Conservation (phyloP, 2,329 filamentous ascomycete species). For the Harringtonia lauricola region DNA sequence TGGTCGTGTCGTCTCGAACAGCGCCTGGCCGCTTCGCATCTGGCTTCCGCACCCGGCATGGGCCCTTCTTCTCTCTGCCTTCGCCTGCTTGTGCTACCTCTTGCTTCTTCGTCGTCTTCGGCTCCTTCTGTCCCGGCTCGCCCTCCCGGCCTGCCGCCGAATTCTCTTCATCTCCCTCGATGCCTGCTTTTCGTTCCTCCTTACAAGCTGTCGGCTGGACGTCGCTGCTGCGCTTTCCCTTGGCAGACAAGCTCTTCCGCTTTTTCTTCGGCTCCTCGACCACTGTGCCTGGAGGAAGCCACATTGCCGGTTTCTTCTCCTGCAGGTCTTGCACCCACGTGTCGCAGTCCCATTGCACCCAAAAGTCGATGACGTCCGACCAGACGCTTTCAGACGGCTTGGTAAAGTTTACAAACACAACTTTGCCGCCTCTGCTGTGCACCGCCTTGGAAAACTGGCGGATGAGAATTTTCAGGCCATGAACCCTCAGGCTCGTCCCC, state of each 20-base stretch:
- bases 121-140: not conserved
- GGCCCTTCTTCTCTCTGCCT: not conserved
- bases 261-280: slow-evolving; percentile 25
- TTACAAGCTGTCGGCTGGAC: not conserved
- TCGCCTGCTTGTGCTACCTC: not conserved
- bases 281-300: slow-evolving; percentile 37
- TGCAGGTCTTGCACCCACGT: slow-evolving; percentile 58
- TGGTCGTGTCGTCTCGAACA: slow-evolving; percentile 32
- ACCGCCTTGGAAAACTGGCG: slow-evolving; percentile 62
- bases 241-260: slow-evolving; percentile 16
- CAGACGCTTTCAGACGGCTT: slow-evolving; percentile 62
- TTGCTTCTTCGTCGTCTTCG: not conserved
- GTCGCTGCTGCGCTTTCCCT: slow-evolving; percentile 3
- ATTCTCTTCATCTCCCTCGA: not conserved
- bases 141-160: not conserved
- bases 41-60: not conserved
- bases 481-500: slow-evolving; percentile 60
- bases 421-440: slow-evolving; percentile 55
- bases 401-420: slow-evolving; percentile 64
- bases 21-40: slow-evolving; percentile 27
- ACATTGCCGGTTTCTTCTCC: slow-evolving; percentile 45
- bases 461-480: slow-evolving; percentile 60
- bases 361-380: slow-evolving; percentile 64
- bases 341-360: slow-evolving; percentile 66
- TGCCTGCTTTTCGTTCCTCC: not conserved